These are phyloP conservation scores for Wickerhamomyces sydowiorum DNA, from an alignment of 805 yeast species.

Conservation along the genomic window DNA sequence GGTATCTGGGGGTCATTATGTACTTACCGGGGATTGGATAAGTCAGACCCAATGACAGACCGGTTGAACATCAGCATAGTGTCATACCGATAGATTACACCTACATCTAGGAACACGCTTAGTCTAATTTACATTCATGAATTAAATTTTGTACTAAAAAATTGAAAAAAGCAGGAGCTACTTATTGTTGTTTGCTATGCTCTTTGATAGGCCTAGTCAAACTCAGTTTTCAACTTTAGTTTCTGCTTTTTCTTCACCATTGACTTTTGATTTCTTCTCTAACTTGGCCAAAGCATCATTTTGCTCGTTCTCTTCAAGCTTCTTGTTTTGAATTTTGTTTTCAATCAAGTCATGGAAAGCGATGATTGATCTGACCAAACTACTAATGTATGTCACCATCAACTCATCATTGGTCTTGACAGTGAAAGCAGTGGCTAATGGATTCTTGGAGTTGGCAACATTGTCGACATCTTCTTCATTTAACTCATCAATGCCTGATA, in stretches of 20 bases:
- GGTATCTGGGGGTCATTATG: no score
- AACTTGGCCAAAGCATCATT: slow-evolving; percentile 2
- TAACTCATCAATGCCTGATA: slow-evolving; percentile 35
- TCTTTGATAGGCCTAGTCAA: neutral
- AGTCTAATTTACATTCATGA: no score
- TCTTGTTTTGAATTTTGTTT: slow-evolving; percentile 83
- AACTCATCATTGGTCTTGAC: slow-evolving; percentile 93
- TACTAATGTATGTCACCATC: slow-evolving; percentile 87
- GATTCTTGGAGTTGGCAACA: slow-evolving; percentile 33
- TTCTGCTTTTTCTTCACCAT: slow-evolving; percentile 4
- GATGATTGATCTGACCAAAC: slow-evolving; percentile 87
- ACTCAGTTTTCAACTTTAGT: neutral
- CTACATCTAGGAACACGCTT: no score
- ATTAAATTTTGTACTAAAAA: no score
- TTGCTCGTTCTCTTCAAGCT: slow-evolving; percentile 27
- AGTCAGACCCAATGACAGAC: no score
- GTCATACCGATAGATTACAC: no score
- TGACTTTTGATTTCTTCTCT: neutral
- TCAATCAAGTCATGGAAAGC: slow-evolving; percentile 97
- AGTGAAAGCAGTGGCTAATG: slow-evolving; percentile 75
- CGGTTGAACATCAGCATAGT: no score
- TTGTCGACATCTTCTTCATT: slow-evolving; percentile 22
- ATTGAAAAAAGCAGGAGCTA: neutral
- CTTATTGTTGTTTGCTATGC: neutral
- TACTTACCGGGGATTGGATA: no score